A percentile compares a stretch with the other conserved stretches of the same genome.
These are phyloP conservation scores for Kandelia obovata DNA, from an alignment of 345 rosid species.

Conservation along the genomic window DNA sequence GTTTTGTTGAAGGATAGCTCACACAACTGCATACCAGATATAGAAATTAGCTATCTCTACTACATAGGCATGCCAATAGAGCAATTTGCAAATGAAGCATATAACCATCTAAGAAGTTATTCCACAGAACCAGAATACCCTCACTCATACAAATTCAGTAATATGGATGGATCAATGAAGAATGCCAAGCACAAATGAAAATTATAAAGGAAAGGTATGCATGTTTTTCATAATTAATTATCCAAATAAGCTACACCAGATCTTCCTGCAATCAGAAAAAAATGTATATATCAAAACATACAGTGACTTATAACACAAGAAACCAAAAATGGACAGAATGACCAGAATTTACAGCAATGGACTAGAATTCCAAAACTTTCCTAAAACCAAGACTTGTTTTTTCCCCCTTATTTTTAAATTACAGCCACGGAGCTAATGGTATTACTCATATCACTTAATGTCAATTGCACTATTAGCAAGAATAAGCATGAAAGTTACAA, in stretches of 20 bases:
- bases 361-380: no score
- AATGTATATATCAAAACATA: not conserved
- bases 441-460: no score
- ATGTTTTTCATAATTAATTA: not conserved
- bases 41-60: conserved; percentile 22
- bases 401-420: no score
- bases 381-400: no score
- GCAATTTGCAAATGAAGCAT: conserved; percentile 3
- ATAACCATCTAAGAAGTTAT: not conserved
- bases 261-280: not conserved
- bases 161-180: not conserved
- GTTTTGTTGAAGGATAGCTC: conserved; percentile 94
- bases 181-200: not conserved
- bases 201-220: not conserved
- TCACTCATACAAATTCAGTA: not conserved
- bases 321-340: no score
- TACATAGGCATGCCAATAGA: conserved; percentile 2
- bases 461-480: no score
- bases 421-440: no score
- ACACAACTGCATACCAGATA: conserved; percentile 62
- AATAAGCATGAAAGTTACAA: no score
- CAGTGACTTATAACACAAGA: not conserved
- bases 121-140: not conserved
- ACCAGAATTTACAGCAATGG: no score
- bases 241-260: not conserved